phyloP scores from a whole-genome alignment of 306 rosid species.

The Trifolium fragiferum region DNA sequence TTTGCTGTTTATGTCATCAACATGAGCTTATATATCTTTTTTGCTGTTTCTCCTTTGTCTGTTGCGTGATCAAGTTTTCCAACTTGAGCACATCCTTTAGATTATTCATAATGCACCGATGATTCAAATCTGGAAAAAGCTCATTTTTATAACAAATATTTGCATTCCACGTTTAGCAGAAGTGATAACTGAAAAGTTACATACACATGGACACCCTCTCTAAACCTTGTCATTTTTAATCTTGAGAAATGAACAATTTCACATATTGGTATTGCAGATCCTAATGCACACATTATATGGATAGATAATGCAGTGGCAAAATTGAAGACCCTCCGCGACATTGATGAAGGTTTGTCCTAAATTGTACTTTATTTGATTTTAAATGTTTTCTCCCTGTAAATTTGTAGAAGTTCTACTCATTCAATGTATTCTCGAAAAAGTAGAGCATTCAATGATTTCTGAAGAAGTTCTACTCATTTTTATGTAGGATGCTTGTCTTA shows the following conservation, averaged over 20 bases:
- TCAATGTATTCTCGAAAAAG: neutral
- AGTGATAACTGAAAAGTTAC: neutral
- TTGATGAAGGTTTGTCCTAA: constrained; percentile 66
- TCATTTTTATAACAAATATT: constrained; percentile 15
- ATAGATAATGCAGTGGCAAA: constrained; percentile 73
- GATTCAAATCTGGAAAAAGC: neutral
- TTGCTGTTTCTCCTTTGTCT: neutral
- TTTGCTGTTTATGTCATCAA: constrained; percentile 9
- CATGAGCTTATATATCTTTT: neutral
- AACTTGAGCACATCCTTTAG: constrained; percentile 6
- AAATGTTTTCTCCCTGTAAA: constrained; percentile 16
- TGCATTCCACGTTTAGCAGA: constrained; percentile 8
- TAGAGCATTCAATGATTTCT: constrained; percentile 28
- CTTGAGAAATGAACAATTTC: constrained; percentile 29
- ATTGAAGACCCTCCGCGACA: constrained; percentile 77
- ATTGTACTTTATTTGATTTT: constrained; percentile 11
- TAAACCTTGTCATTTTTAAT: neutral
- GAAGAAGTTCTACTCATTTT: constrained; percentile 10
- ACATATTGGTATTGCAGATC: constrained; percentile 65
- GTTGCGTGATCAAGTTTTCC: constrained; percentile 22
- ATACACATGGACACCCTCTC: neutral
- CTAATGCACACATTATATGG: constrained; percentile 91
- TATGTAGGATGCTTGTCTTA: constrained; percentile 1
- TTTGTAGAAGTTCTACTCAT: neutral
- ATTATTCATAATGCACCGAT: constrained; percentile 18